Evolutionary conservation across 139 green algal species (phyloP), one percentile per base, ranked within the genome.

Genomic region (Coccomyxa sp.): DNA sequence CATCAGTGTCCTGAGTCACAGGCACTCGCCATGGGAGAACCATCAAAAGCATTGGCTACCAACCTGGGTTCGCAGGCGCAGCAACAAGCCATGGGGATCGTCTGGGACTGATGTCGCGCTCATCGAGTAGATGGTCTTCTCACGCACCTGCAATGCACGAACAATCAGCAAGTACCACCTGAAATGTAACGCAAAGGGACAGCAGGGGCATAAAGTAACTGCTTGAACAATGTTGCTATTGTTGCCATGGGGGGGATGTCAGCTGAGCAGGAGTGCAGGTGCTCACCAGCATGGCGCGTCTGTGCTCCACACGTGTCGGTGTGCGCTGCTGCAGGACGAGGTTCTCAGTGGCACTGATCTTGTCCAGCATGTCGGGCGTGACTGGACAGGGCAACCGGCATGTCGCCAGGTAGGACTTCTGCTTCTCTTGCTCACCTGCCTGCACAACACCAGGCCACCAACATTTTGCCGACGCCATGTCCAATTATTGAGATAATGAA

Each of bases 281-380:
- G 1, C 21, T 31, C 71, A 88, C 84, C 77, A 96, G 81, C 63
- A 93, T 84, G 16, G 95, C 91, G 21, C 96, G 88, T 31, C 96
- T 83, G 85, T 98, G 94, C 38, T 94, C 80, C 58, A 98, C 95
- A 21, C 96, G 84, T n/a, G 95, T 66, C 10, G 96, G 96, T 12
- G 96, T 99, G 58, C 91, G 82, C 92, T 99, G 96, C 79, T 88
- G 16, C 14, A 97, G 31, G 80, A 87, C 81, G 14, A 97, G 32
- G 27, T 90, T 81, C n/a, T 83, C 76, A 0, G 81, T 80, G 27
- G 67, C 82, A 21, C 86, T 87, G 12, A 97, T 83, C 76, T 30
- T 30, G 27, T 84, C 85, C 31, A 95, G 38, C 25, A 93, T 85
- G 4, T 83, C 80, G 0, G 78, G 76, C 0, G 32, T 87, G 23